A percentile compares a stretch with the other conserved stretches of the same genome.
These are phyloP conservation scores for Urochloa ruziziensis DNA, from an alignment of 176 grass and related monocot genomes.

Conservation along the genomic window DNA sequence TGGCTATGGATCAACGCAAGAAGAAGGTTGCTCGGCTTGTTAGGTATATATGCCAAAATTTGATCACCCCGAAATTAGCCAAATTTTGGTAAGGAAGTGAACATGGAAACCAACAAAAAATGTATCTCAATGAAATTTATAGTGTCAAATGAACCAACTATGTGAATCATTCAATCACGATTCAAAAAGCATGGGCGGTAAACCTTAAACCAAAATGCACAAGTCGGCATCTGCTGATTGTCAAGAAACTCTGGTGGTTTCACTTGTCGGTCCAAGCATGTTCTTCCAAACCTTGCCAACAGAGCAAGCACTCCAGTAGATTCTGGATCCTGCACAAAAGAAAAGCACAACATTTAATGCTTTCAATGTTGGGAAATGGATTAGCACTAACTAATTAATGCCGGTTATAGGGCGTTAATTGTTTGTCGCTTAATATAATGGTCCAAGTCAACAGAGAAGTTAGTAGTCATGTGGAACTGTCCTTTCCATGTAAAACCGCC, in stretches of 20 bases:
- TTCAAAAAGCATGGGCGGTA: no score
- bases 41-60: neutral
- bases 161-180: neutral
- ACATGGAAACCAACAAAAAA: neutral
- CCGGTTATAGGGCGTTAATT: neutral
- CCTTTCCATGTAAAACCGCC: conserved; percentile 11
- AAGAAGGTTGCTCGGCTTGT: neutral
- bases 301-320: neutral
- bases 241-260: neutral
- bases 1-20: neutral
- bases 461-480: neutral
- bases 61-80: neutral
- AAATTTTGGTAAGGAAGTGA: neutral
- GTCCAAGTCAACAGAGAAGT: conserved; percentile 16
- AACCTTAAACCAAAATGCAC: neutral
- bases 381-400: conserved; percentile 20
- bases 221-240: neutral
- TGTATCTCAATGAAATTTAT: neutral
- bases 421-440: neutral
- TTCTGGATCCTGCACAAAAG: conserved; percentile 12
- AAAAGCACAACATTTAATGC: conserved; percentile 23
- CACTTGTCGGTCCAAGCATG: neutral
- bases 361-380: conserved; percentile 21
- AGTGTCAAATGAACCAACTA: neutral
- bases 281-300: neutral